These are phyloP conservation scores for Candida oleophila DNA, from an alignment of 805 yeast genomes.

Conservation along the genomic window DNA sequence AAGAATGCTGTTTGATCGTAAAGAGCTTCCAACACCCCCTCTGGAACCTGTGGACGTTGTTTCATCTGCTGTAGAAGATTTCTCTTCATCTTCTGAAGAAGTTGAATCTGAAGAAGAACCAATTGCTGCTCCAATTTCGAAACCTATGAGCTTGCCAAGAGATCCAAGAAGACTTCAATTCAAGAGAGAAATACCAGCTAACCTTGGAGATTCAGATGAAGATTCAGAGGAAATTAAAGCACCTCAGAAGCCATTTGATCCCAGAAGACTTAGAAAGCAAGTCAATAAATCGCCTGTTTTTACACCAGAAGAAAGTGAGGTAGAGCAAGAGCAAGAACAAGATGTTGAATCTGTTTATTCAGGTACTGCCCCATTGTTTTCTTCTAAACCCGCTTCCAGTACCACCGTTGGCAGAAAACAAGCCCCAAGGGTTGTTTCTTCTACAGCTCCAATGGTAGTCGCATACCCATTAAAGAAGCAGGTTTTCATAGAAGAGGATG, in stretches of 20 bases:
- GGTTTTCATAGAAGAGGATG: not conserved
- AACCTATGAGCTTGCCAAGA: not conserved
- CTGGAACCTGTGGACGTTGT: slow-evolving; percentile 15
- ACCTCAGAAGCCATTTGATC: slow-evolving; percentile 19
- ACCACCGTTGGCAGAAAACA: not conserved
- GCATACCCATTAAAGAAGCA: not conserved
- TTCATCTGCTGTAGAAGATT: not conserved
- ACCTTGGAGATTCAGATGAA: slow-evolving; percentile 12
- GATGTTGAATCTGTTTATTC: slow-evolving; percentile 6
- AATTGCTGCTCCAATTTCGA: not conserved
- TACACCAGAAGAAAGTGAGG: slow-evolving; percentile 4
- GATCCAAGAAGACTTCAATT: slow-evolving; percentile 7
- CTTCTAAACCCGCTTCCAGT: not conserved
- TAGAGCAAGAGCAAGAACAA: slow-evolving; percentile 3
- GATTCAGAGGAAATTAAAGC: slow-evolving; percentile 18
- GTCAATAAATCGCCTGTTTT: not conserved
- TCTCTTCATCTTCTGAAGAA: not conserved
- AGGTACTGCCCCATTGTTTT: slow-evolving; percentile 5
- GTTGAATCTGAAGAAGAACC: slow-evolving; percentile 1
- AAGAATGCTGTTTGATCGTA: slow-evolving; percentile 3
- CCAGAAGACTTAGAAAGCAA: slow-evolving; percentile 10
- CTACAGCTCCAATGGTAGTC: not conserved
- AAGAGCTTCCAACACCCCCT: slow-evolving; percentile 11
- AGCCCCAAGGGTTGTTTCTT: slow-evolving; percentile 1
- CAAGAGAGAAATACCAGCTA: slow-evolving; percentile 8